Conservation (phyloP, 257 asterid species). For the Scutellaria minor region DNA sequence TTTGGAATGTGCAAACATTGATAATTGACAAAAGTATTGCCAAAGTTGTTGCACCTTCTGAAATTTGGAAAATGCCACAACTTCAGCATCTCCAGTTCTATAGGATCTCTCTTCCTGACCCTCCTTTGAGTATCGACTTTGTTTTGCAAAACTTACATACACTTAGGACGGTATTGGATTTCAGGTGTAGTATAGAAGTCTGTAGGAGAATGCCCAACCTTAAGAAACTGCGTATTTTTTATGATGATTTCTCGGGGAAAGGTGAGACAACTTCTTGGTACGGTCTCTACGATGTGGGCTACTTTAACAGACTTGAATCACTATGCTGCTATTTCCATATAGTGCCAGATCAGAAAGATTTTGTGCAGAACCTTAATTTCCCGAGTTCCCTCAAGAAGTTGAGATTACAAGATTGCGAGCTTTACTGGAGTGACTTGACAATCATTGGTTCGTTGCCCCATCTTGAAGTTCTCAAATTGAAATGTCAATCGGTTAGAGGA, state of each 20-base stretch:
- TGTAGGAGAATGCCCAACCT: conserved; percentile 32
- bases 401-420: background rate
- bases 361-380: background rate
- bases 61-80: conserved; percentile 34
- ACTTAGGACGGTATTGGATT: background rate
- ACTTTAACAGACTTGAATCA: background rate
- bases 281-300: conserved; percentile 7
- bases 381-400: background rate
- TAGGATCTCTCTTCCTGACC: background rate
- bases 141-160: conserved; percentile 15
- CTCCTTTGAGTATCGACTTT: background rate
- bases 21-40: background rate
- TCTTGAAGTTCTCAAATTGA: conserved; percentile 11
- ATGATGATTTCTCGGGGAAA: background rate
- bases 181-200: conserved; percentile 2
- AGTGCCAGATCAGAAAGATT: background rate
- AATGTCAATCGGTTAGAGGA: background rate
- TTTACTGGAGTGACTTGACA: conserved; percentile 7
- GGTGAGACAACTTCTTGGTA: background rate
- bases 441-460: background rate
- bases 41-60: background rate
- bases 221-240: background rate
- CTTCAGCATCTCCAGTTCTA: conserved; percentile 20
- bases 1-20: conserved; percentile 31
- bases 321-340: background rate